These are phyloP conservation scores for Colletotrichum australisinense DNA, from an alignment of 2,329 filamentous ascomycete species.

Conservation along the genomic window DNA sequence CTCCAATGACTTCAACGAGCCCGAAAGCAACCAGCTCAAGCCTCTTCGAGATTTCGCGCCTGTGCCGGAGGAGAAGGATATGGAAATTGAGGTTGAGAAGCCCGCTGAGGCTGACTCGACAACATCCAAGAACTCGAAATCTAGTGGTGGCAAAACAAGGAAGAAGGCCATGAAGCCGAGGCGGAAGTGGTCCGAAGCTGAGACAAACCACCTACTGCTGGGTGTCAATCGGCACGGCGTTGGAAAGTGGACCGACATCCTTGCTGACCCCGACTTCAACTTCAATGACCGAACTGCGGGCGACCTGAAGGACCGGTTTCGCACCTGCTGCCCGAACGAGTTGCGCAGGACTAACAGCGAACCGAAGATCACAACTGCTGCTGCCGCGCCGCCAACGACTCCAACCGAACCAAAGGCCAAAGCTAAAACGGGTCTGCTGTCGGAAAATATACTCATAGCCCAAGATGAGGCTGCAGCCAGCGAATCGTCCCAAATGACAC, in stretches of 20 bases:
- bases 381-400: conserved; percentile 30
- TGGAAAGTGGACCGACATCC: conserved; percentile 73
- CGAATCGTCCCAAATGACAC: conserved; percentile 37
- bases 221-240: conserved; percentile 73
- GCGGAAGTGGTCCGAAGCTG: conserved; percentile 73
- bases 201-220: conserved; percentile 71
- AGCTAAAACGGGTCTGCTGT: conserved; percentile 60
- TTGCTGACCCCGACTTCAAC: conserved; percentile 69
- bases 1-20: conserved; percentile 64
- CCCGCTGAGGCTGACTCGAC: conserved; percentile 43
- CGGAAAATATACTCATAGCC: conserved; percentile 68
- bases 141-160: conserved; percentile 54
- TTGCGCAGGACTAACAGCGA: conserved; percentile 57
- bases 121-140: conserved; percentile 37
- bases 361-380: conserved; percentile 37
- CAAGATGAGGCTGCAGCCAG: conserved; percentile 49
- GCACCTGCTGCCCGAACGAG: conserved; percentile 73
- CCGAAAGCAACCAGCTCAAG: conserved; percentile 55
- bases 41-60: conserved; percentile 56
- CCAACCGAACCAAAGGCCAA: conserved; percentile 46
- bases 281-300: conserved; percentile 72
- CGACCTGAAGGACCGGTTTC: conserved; percentile 74
- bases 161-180: conserved; percentile 68
- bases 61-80: conserved; percentile 40
- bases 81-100: conserved; percentile 40